Percentiles rank a stretch among this genome's conserved stretches.
phyloP scores from a whole-genome alignment of 257 asterid genomes.

The Rubia yunnanensis region DNA sequence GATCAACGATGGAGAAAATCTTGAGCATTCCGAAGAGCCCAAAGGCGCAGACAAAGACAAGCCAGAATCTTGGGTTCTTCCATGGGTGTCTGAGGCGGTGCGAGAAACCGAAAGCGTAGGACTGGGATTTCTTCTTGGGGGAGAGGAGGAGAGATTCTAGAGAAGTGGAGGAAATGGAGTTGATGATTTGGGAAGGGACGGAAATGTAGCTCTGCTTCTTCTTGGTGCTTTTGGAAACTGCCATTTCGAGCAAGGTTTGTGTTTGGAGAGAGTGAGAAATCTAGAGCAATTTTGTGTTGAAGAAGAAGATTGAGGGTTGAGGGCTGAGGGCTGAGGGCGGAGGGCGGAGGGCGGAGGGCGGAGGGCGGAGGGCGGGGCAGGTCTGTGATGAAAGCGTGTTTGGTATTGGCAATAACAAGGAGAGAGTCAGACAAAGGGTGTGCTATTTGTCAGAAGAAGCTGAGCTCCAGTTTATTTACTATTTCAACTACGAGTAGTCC shows the following conservation, averaged over 20 bases:
- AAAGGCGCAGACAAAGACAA: slow-evolving; percentile 35
- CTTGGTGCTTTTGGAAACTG: slow-evolving; percentile 64
- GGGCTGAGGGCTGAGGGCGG: too few species aligned
- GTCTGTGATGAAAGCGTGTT: slow-evolving; percentile 34
- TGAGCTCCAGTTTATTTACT: slow-evolving; percentile 1
- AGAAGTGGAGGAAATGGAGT: slow-evolving; percentile 62
- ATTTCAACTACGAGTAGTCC: not conserved
- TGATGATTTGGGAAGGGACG: slow-evolving; percentile 73
- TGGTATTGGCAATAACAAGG: slow-evolving; percentile 21
- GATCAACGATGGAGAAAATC: slow-evolving; percentile 45
- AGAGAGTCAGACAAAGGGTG: slow-evolving; percentile 34
- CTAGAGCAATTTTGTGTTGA: slow-evolving; percentile 8
- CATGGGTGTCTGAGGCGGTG: slow-evolving; percentile 2
- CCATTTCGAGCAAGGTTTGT: slow-evolving; percentile 35
- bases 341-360: slow-evolving; percentile 19
- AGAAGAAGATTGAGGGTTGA: slow-evolving; percentile 20
- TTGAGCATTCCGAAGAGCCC: slow-evolving; percentile 55
- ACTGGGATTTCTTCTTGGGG: slow-evolving; percentile 49
- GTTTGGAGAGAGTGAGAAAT: not conserved
- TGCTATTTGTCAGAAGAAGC: slow-evolving; percentile 27
- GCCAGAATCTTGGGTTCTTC: slow-evolving; percentile 45
- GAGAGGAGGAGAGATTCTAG: slow-evolving; percentile 62
- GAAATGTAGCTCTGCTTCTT: slow-evolving; percentile 72
- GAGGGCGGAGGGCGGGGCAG: slow-evolving; percentile 18
- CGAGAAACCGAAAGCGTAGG: slow-evolving; percentile 21